phyloP scores from a whole-genome alignment of 192 early-diverging fungal genomes.

The Coemansia sp. region DNA sequence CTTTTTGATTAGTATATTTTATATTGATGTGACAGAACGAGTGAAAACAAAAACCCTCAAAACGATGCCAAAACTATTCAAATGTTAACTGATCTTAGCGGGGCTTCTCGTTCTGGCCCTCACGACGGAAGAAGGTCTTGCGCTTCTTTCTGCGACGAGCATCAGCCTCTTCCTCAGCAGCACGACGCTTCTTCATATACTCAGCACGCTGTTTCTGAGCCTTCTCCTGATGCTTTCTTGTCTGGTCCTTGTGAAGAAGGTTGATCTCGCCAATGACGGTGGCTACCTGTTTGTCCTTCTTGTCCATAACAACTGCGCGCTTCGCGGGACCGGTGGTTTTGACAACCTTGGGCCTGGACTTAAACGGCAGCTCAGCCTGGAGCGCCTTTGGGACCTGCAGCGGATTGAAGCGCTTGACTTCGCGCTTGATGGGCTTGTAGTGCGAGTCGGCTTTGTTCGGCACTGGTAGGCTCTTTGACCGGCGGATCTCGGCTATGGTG shows the following conservation, averaged over 20 bases:
- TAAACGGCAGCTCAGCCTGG: conserved; percentile 84
- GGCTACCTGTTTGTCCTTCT: conserved; percentile 86
- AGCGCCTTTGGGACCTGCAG: conserved; percentile 81
- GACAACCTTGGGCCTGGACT: conserved; percentile 77
- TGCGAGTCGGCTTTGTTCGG: conserved; percentile 82
- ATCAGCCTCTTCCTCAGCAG: conserved; percentile 50
- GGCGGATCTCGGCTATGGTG: conserved; percentile 81
- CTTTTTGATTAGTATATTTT: too few relatives aligned
- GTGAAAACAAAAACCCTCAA: too few relatives aligned
- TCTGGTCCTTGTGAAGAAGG: conserved; percentile 69
- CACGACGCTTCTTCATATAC: conserved; percentile 57
- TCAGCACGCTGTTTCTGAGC: conserved; percentile 60
- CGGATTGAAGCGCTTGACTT: conserved; percentile 76
- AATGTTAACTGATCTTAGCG: neutral
- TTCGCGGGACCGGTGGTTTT: conserved; percentile 21
- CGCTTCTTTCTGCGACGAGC: conserved; percentile 68
- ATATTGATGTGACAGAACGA: too few relatives aligned
- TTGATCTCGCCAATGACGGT: conserved; percentile 84
- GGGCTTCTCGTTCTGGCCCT: conserved; percentile 54
- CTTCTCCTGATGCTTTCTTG: conserved; percentile 62
- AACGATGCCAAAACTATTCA: too few relatives aligned
- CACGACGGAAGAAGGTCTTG: conserved; percentile 70
- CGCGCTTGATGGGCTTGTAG: conserved; percentile 85
- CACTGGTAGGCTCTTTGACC: conserved; percentile 62
- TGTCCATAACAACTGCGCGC: conserved; percentile 88